A percentile compares a stretch with the other conserved stretches of the same genome.
phyloP scores from a whole-genome alignment of 2,329 filamentous ascomycete species.

The Fusarium anguioides region DNA sequence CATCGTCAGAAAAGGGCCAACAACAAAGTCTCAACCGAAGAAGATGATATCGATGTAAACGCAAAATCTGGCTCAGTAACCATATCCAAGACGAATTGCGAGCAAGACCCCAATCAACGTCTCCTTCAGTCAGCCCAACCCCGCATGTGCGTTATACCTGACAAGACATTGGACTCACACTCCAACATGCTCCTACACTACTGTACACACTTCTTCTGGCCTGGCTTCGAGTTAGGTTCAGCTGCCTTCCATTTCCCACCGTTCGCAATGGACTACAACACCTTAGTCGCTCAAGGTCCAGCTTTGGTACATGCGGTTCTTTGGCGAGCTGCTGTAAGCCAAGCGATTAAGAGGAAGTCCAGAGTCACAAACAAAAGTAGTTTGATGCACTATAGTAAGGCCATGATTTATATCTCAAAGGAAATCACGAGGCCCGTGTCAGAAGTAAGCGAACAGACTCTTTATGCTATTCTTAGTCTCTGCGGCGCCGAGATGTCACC shows the following conservation, averaged over 20 bases:
- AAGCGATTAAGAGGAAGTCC: background rate
- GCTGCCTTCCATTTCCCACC: slow-evolving; percentile 11
- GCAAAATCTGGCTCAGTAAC: fast-evolving
- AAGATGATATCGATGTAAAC: fast-evolving
- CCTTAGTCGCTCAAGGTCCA: slow-evolving; percentile 4
- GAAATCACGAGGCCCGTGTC: background rate
- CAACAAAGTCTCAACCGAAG: fast-evolving
- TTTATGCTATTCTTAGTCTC: slow-evolving; percentile 15
- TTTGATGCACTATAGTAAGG: background rate
- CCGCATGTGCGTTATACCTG: background rate
- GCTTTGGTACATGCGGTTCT: slow-evolving; percentile 3
- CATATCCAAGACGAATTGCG: fast-evolving
- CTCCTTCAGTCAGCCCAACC: background rate
- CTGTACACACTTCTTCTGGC: slow-evolving; percentile 17
- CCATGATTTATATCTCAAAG: background rate
- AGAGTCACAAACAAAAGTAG: background rate
- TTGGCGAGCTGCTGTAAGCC: slow-evolving; percentile 11
- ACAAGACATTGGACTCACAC: background rate
- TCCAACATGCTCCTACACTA: slow-evolving; percentile 13
- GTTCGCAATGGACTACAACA: slow-evolving; percentile 8
- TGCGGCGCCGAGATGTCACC: background rate
- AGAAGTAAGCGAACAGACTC: background rate
- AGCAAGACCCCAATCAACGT: background rate
- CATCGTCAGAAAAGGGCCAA: background rate
- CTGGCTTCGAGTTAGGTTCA: slow-evolving; percentile 1